Evolutionary conservation across 2,329 filamentous ascomycete genomes (phyloP).

Genomic region (Balansia obtecta): DNA sequence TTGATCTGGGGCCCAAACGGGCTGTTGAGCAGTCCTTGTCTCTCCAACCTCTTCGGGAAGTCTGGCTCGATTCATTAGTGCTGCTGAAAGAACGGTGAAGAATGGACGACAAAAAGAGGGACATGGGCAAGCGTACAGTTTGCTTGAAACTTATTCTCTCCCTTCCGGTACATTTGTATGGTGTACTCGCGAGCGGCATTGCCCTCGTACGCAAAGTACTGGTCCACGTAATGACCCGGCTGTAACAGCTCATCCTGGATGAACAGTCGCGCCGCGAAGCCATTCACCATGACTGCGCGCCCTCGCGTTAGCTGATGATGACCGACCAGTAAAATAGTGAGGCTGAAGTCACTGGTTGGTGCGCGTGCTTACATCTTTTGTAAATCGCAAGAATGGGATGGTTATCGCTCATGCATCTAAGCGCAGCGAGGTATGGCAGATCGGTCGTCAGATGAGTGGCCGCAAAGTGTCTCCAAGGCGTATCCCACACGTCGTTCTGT

Average conservation of each 20-base stretch:
- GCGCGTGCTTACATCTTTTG: constrained; percentile 9
- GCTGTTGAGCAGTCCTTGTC: constrained; percentile 27
- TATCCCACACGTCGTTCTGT: constrained; percentile 32
- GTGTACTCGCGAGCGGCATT: not conserved
- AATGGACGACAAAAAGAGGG: not conserved
- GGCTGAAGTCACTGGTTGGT: not conserved
- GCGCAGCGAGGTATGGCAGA: constrained; percentile 29
- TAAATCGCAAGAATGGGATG: constrained; percentile 31
- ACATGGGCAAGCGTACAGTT: constrained; percentile 1
- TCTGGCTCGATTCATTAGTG: constrained; percentile 20
- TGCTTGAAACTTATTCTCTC: not conserved
- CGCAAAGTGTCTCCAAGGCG: constrained; percentile 30
- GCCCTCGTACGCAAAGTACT: not conserved
- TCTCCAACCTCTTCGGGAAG: constrained; percentile 23
- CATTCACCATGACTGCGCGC: constrained; percentile 2
- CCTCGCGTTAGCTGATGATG: constrained; percentile 10
- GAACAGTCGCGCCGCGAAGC: constrained; percentile 2
- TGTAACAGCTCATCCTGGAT: not conserved
- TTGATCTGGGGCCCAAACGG: constrained; percentile 23
- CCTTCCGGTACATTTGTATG: not conserved
- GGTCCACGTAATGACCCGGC: not conserved
- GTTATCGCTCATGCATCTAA: constrained; percentile 30
- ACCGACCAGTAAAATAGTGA: no score
- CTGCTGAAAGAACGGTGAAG: not conserved
- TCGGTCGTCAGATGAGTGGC: constrained; percentile 31